These are phyloP conservation scores for Ceratobasidium papillatum DNA, from an alignment of 1,284 basidiomycete species.

Conservation along the genomic window DNA sequence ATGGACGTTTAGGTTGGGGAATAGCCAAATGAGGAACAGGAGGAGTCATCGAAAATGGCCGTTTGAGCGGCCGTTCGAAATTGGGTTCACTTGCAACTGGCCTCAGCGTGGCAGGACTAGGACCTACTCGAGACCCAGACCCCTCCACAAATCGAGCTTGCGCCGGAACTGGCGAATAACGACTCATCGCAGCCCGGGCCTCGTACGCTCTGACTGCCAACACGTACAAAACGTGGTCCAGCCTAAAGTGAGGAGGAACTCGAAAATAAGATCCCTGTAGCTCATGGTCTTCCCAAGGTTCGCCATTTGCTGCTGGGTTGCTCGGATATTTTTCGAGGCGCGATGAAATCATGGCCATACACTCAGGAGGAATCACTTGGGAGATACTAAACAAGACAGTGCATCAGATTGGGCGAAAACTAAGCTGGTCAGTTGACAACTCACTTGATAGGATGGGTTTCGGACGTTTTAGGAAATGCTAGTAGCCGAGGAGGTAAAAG, in stretches of 20 bases:
- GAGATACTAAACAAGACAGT: constrained; percentile 62
- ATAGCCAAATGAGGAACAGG: neutral
- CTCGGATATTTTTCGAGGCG: constrained; percentile 37
- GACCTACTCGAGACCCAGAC: neutral
- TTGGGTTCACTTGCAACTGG: constrained; percentile 1
- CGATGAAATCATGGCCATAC: constrained; percentile 16
- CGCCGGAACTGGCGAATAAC: constrained; percentile 6
- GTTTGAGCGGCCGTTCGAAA: constrained; percentile 15
- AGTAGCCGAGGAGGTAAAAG: neutral
- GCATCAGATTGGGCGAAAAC: neutral
- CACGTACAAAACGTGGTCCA: constrained; percentile 25
- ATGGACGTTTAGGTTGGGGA: neutral
- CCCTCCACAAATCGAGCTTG: constrained; percentile 4
- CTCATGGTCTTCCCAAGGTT: neutral
- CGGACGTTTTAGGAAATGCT: constrained; percentile 70
- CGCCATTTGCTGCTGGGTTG: neutral
- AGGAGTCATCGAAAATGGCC: constrained; percentile 19
- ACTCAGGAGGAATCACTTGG: constrained; percentile 46
- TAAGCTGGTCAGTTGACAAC: constrained; percentile 44
- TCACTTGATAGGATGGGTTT: constrained; percentile 86
- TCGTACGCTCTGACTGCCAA: constrained; percentile 24
- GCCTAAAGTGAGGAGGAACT: constrained; percentile 4
- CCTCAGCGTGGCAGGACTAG: constrained; percentile 5
- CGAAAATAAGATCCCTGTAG: constrained; percentile 23
- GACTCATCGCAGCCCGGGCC: constrained; percentile 26